Evolutionary conservation across 2,329 filamentous ascomycete genomes (phyloP).

Genomic region (Aspergillus fructus): DNA sequence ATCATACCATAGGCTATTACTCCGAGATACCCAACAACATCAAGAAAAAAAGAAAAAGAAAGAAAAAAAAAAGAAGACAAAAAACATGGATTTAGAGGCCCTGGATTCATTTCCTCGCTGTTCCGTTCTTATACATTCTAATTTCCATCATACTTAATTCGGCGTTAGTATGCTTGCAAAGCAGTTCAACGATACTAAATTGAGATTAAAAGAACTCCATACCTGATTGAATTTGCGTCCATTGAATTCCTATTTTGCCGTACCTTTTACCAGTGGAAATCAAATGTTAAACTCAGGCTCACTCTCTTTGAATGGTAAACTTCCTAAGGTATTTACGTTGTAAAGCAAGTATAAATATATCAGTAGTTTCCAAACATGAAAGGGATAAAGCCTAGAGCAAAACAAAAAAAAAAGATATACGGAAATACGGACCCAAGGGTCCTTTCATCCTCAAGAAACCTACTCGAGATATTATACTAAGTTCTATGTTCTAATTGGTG

Average conservation of each 20-base stretch:
- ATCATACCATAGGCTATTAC: not conserved
- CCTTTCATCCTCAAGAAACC: too few relatives aligned
- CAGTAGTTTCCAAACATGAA: too few relatives aligned
- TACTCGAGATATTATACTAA: too few relatives aligned
- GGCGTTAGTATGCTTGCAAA: not conserved
- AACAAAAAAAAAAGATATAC: too few relatives aligned
- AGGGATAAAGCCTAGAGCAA: too few relatives aligned
- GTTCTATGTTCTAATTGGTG: not conserved
- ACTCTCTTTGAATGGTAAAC: too few relatives aligned
- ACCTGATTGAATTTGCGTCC: not conserved
- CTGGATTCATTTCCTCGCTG: not conserved
- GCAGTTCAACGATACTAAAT: not conserved
- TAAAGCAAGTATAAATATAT: too few relatives aligned
- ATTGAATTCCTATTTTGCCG: too few relatives aligned
- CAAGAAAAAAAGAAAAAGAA: conserved; percentile 2
- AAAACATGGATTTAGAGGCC: not conserved
- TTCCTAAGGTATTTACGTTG: too few relatives aligned
- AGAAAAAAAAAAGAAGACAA: conserved; percentile 4
- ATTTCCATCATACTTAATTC: not conserved
- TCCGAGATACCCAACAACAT: conserved; percentile 18
- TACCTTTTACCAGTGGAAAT: too few relatives aligned
- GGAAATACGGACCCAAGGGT: too few relatives aligned
- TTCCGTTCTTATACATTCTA: not conserved
- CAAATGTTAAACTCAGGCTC: too few relatives aligned
- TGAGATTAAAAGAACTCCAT: not conserved